Evolutionary conservation across 2,329 filamentous ascomycete species (phyloP).

Genomic region (Cercospora janseana): DNA sequence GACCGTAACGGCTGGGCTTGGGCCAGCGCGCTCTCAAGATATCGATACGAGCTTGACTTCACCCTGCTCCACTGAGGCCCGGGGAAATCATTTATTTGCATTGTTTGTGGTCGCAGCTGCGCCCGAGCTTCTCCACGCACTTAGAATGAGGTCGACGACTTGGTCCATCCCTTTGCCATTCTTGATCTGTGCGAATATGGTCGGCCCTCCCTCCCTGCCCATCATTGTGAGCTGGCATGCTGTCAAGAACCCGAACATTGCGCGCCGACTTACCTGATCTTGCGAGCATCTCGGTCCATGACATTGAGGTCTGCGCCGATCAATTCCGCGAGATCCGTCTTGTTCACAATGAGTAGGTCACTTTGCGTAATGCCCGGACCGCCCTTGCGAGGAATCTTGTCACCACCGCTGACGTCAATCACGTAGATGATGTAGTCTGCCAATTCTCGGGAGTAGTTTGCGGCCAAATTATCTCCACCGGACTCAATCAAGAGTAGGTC

Average conservation of each 20-base stretch:
- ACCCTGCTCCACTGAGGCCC: too few species aligned
- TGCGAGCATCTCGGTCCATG: conserved; percentile 91
- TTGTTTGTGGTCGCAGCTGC: conserved; percentile 47
- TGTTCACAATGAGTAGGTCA: conserved; percentile 91
- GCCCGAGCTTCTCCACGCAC: conserved; percentile 88
- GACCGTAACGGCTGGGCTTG: too few species aligned
- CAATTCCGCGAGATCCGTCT: conserved; percentile 88
- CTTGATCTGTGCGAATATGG: conserved; percentile 97
- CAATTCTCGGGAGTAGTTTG: conserved; percentile 92
- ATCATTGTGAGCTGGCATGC: neutral
- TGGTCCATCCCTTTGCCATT: conserved; percentile 78
- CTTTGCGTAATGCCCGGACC: conserved; percentile 96
- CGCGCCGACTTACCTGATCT: conserved; percentile 60
- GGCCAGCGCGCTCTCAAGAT: too few species aligned
- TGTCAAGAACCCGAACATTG: too few species aligned
- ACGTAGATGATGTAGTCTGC: conserved; percentile 99
- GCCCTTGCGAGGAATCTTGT: conserved; percentile 95
- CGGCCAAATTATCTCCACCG: conserved; percentile 93
- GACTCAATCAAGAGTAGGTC: conserved; percentile 92
- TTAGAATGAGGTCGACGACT: conserved; percentile 83
- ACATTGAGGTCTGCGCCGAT: conserved; percentile 87
- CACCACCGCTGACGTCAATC: conserved; percentile 92
- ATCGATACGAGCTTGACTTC: too few species aligned
- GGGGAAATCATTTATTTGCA: conserved; percentile 9
- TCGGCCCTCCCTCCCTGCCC: conserved; percentile 80